Percentiles rank a stretch among this genome's conserved stretches.
phyloP scores from a whole-genome alignment of 768 basidiomycete species.

The Lentinula sp. region DNA sequence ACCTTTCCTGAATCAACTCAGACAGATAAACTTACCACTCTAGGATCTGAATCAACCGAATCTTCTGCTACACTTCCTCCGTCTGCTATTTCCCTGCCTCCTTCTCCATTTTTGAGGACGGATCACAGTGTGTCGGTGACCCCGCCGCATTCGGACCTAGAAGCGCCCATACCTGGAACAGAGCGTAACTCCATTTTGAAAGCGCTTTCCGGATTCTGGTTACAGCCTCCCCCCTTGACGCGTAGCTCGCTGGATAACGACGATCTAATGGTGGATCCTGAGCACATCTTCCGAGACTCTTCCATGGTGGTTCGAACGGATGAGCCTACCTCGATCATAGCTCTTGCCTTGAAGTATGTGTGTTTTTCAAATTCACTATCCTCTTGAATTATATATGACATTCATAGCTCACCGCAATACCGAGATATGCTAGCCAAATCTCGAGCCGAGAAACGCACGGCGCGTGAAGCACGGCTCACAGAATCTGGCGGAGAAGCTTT shows the following conservation, averaged over 20 bases:
- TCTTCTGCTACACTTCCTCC: constrained; percentile 9
- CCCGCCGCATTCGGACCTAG: constrained; percentile 48
- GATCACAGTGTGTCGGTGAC: constrained; percentile 33
- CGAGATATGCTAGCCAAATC: constrained; percentile 75
- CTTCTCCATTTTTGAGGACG: constrained; percentile 49
- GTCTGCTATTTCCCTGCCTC: constrained; percentile 38
- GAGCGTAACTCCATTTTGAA: constrained; percentile 77
- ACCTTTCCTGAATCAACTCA: constrained; percentile 2
- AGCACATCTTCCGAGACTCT: constrained; percentile 93
- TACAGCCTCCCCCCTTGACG: constrained; percentile 41
- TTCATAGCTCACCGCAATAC: constrained; percentile 69
- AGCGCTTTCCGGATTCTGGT: constrained; percentile 81
- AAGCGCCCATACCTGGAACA: constrained; percentile 33
- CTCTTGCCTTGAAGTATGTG: constrained; percentile 81
- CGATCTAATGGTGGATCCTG: constrained; percentile 70
- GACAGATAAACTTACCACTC: background rate
- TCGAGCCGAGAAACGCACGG: constrained; percentile 68
- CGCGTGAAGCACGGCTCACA: constrained; percentile 47
- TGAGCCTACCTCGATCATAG: constrained; percentile 97
- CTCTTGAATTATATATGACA: constrained; percentile 5
- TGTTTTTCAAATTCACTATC: background rate
- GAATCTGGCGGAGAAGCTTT: constrained; percentile 72
- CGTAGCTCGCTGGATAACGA: constrained; percentile 57
- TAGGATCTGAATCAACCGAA: background rate
- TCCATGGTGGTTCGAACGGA: constrained; percentile 94